Conservation (phyloP, 2,329 filamentous ascomycete species). For the Fusarium anthophilum region DNA sequence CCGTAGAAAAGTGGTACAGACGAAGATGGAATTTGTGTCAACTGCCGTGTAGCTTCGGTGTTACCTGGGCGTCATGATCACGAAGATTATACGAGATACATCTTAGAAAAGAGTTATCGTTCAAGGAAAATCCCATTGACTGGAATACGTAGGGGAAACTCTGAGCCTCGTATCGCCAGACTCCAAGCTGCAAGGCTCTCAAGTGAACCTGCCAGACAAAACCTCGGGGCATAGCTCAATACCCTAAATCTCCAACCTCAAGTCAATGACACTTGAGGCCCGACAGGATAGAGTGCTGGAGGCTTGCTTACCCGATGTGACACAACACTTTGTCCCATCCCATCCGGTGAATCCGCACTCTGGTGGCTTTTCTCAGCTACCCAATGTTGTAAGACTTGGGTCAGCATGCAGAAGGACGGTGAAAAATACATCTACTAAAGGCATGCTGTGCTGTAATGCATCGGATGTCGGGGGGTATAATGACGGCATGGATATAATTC, state of each 20-base stretch:
- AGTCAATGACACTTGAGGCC: neutral
- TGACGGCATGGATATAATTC: constrained; percentile 16
- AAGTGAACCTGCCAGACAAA: neutral
- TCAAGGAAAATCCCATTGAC: neutral
- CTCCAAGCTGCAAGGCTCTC: neutral
- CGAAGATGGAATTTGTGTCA: neutral
- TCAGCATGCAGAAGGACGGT: constrained; percentile 1
- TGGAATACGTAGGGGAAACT: neutral
- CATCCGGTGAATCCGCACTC: constrained; percentile 9
- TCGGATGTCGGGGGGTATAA: constrained; percentile 17
- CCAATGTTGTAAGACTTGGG: constrained; percentile 11
- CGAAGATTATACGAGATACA: neutral
- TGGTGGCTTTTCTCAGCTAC: constrained; percentile 1
- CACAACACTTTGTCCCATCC: neutral
- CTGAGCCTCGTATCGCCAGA: neutral
- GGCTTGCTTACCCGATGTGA: constrained; percentile 28
- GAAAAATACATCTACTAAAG: neutral
- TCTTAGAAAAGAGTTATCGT: neutral
- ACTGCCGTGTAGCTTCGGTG: neutral
- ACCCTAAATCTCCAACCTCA: neutral
- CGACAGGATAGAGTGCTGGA: neutral
- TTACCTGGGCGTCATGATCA: neutral
- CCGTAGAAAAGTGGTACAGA: neutral
- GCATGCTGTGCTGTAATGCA: neutral
- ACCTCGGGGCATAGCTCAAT: constrained; percentile 9